These are phyloP conservation scores for Cystofilobasidium macerans DNA, from an alignment of 768 basidiomycete genomes.

Conservation along the genomic window DNA sequence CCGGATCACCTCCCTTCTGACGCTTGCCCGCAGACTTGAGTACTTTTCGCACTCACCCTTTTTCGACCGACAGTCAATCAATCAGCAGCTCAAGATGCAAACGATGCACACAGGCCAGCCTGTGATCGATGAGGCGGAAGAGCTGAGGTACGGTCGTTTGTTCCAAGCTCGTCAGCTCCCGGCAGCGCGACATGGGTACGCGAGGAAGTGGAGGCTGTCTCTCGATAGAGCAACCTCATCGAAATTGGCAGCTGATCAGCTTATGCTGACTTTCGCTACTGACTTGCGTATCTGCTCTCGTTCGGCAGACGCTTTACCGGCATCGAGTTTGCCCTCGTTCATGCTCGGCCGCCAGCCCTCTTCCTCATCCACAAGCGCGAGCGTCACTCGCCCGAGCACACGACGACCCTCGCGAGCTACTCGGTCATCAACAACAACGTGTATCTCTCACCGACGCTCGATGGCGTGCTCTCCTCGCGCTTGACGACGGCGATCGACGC, in stretches of 20 bases:
- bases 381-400: conserved; percentile 69
- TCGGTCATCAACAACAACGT: conserved; percentile 82
- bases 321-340: conserved; percentile 73
- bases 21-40: conserved; percentile 53
- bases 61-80: conserved; percentile 88
- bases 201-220: too few species aligned
- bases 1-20: too few species aligned
- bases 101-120: conserved; percentile 68
- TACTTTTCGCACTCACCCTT: conserved; percentile 87
- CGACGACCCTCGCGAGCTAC: conserved; percentile 65
- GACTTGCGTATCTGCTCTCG: not conserved
- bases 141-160: conserved; percentile 56
- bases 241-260: conserved; percentile 1
- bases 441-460: conserved; percentile 76
- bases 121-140: conserved; percentile 56
- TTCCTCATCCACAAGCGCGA: conserved; percentile 87
- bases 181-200: too few species aligned
- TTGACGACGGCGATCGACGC: conserved; percentile 39
- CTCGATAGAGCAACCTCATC: too few species aligned
- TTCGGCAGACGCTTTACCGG: conserved; percentile 65
- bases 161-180: too few species aligned
- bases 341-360: conserved; percentile 63
- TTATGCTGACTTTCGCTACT: not conserved
- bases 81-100: conserved; percentile 86
- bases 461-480: conserved; percentile 71